A percentile compares a stretch with the other conserved stretches of the same genome.
These are phyloP conservation scores for Colletotrichum sp. DNA, from an alignment of 2,329 filamentous ascomycete species.

Conservation along the genomic window DNA sequence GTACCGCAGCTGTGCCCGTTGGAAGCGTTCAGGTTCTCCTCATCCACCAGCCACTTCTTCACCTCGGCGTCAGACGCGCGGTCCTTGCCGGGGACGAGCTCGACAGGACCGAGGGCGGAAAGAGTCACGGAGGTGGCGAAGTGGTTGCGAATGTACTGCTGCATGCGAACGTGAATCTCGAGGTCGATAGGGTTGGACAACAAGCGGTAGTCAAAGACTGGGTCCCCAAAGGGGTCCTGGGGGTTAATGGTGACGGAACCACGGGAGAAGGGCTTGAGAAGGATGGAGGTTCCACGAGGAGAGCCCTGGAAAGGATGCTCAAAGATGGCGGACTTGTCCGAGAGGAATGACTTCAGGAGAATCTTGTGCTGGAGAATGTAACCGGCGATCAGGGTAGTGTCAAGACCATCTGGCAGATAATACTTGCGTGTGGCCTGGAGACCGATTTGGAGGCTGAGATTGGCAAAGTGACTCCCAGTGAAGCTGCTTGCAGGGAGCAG, in stretches of 20 bases:
- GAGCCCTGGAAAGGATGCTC: constrained; percentile 25
- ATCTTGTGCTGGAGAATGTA: constrained; percentile 24
- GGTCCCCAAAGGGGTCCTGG: constrained; percentile 40
- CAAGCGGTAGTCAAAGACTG: constrained; percentile 49
- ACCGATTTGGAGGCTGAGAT: constrained; percentile 7
- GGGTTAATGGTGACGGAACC: constrained; percentile 59
- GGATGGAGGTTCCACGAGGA: constrained; percentile 3
- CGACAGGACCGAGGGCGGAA: constrained; percentile 36
- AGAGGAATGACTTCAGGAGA: constrained; percentile 16
- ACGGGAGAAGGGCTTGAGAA: constrained; percentile 50
- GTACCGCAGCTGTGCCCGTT: constrained; percentile 23
- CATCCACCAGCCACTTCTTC: constrained; percentile 12
- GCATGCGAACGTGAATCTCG: constrained; percentile 45
- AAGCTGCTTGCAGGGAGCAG: constrained; percentile 19
- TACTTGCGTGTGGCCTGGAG: neutral
- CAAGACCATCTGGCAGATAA: neutral
- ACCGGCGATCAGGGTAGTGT: constrained; percentile 21
- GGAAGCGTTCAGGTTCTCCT: constrained; percentile 16
- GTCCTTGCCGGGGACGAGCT: constrained; percentile 37
- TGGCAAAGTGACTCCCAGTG: constrained; percentile 18
- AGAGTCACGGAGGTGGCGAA: constrained; percentile 35
- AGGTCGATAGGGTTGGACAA: constrained; percentile 56
- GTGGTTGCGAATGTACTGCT: constrained; percentile 39
- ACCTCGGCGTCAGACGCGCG: constrained; percentile 33
- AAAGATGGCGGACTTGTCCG: constrained; percentile 27